Evolutionary conservation across 2,329 filamentous ascomycete genomes (phyloP).

Genomic region (Fusarium luffae): DNA sequence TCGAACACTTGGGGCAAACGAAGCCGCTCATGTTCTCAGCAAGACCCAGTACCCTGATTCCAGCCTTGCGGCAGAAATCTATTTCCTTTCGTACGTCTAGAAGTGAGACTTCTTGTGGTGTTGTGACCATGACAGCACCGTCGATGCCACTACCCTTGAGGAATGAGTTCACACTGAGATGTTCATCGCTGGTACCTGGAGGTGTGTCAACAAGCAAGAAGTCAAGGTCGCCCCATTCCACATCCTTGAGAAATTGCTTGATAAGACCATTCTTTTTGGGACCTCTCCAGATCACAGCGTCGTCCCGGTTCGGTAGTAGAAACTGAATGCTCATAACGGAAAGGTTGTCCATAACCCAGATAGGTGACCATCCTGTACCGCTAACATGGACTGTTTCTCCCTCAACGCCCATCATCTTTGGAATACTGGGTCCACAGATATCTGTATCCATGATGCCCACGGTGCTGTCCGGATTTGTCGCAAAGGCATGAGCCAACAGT

Average conservation of each 20-base stretch:
- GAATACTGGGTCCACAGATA: conserved; percentile 95
- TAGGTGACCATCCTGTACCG: conserved; percentile 89
- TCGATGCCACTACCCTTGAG: conserved; percentile 92
- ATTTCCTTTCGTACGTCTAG: conserved; percentile 97
- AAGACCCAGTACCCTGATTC: conserved; percentile 85
- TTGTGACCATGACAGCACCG: conserved; percentile 92
- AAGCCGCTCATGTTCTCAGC: conserved; percentile 99
- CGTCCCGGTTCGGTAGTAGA: conserved; percentile 93
- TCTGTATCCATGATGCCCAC: conserved; percentile 99
- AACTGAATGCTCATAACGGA: conserved; percentile 98
- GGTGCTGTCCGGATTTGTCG: conserved; percentile 78
- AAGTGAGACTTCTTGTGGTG: conserved; percentile 91
- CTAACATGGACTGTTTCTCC: conserved; percentile 92
- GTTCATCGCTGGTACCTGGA: conserved; percentile 94
- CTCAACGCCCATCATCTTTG: conserved; percentile 99
- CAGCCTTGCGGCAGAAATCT: conserved; percentile 95
- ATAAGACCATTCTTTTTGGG: conserved; percentile 99
- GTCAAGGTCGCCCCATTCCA: conserved; percentile 96
- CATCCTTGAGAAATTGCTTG: conserved; percentile 97
- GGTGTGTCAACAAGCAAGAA: conserved; percentile 95
- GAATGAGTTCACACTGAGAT: conserved; percentile 91
- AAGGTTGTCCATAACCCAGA: conserved; percentile 94
- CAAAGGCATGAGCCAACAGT: conserved; percentile 89
- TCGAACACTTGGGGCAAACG: conserved; percentile 91
- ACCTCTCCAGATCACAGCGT: conserved; percentile 96